Evolutionary conservation across 1,139 yeast genomes (phyloP).

Genomic region (Taphrina populina): DNA sequence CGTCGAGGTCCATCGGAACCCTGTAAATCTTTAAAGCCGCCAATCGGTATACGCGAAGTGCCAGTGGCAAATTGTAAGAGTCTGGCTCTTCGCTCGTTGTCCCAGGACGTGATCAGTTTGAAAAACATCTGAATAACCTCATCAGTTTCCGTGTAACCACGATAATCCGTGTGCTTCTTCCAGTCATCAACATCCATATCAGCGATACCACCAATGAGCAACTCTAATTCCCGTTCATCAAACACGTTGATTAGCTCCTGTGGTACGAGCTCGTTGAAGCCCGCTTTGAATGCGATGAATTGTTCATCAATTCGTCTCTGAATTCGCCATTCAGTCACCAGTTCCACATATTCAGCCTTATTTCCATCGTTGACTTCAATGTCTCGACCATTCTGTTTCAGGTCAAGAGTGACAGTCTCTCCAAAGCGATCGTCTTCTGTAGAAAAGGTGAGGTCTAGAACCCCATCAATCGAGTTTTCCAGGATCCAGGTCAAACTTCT

Average conservation of each 20-base stretch:
- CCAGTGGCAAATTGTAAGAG: constrained; percentile 96
- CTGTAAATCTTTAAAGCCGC: constrained; percentile 96
- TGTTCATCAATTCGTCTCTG: constrained; percentile 91
- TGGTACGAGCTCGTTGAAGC: constrained; percentile 95
- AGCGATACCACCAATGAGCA: constrained; percentile 95
- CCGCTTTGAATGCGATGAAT: constrained; percentile 92
- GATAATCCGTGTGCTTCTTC: constrained; percentile 97
- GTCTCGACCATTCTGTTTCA: constrained; percentile 82
- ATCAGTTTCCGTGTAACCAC: constrained; percentile 95
- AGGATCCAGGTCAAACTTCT: constrained; percentile 92
- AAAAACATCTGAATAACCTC: constrained; percentile 54
- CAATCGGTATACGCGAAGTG: constrained; percentile 97
- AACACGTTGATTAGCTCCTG: constrained; percentile 94
- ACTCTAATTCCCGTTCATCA: constrained; percentile 94
- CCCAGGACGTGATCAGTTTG: constrained; percentile 79
- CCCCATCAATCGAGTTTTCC: constrained; percentile 85
- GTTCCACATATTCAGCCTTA: constrained; percentile 91
- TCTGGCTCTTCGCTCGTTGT: constrained; percentile 93
- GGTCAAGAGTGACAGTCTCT: constrained; percentile 82
- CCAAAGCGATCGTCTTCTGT: constrained; percentile 98
- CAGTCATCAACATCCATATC: constrained; percentile 98
- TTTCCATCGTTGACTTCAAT: constrained; percentile 92
- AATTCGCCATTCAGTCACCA: constrained; percentile 95
- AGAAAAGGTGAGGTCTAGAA: constrained; percentile 83
- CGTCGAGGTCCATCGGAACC: constrained; percentile 99